Percentiles rank a stretch among this genome's conserved stretches.
phyloP scores from a whole-genome alignment of 225 moss, liverwort and hornwort species.

The Marchantia paleacea region DNA sequence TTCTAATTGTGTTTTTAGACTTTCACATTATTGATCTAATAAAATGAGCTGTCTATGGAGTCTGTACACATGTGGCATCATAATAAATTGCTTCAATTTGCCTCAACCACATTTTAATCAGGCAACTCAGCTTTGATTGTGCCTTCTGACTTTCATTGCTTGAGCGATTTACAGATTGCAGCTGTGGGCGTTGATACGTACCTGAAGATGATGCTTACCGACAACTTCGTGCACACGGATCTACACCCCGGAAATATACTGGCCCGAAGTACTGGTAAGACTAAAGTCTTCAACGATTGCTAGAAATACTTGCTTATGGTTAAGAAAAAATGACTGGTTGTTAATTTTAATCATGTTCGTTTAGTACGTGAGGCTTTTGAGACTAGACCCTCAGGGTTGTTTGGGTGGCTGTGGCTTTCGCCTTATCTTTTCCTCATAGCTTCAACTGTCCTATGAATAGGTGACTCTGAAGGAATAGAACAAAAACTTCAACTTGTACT shows the following conservation, averaged over 20 bases:
- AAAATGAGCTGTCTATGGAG: no score
- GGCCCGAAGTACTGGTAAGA: constrained; percentile 73
- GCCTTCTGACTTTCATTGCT: not conserved
- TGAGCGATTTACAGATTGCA: constrained; percentile 56
- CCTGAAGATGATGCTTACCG: constrained; percentile 92
- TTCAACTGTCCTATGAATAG: constrained; percentile 23
- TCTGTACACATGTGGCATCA: no score
- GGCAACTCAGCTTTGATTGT: no score
- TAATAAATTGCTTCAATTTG: no score
- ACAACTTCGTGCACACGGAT: constrained; percentile 97
- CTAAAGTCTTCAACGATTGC: not conserved
- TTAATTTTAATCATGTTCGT: not conserved
- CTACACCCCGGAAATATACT: constrained; percentile 94
- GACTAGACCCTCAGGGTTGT: not conserved
- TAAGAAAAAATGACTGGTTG: not conserved
- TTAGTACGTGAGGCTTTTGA: not conserved
- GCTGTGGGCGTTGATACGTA: constrained; percentile 95
- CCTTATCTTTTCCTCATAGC: not conserved
- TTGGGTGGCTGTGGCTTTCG: not conserved
- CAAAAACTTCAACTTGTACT: constrained; percentile 78
- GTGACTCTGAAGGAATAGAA: constrained; percentile 52
- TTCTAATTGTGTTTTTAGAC: no score
- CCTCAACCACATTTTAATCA: no score
- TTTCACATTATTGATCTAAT: no score
- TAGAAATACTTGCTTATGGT: not conserved